phyloP scores from a whole-genome alignment of 768 basidiomycete genomes.

The Lyophyllum shimeji region DNA sequence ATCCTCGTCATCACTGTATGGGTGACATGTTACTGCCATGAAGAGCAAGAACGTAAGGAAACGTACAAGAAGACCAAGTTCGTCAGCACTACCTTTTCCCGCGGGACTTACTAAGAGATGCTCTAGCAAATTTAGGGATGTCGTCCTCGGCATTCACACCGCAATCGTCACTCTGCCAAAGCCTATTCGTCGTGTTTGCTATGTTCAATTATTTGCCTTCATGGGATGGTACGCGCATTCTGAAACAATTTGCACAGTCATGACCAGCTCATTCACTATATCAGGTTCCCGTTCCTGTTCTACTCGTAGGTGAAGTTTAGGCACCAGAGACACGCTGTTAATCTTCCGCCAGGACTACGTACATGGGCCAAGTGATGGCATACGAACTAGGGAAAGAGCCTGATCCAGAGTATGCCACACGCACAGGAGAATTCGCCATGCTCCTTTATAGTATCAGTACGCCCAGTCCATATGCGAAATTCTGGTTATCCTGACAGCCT shows the following conservation, averaged over 20 bases:
- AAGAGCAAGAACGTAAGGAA: slow-evolving; percentile 69
- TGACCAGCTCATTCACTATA: background rate
- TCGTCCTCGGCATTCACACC: slow-evolving; percentile 74
- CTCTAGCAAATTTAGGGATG: slow-evolving; percentile 61
- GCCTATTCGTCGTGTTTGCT: slow-evolving; percentile 86
- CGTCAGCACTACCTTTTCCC: slow-evolving; percentile 6
- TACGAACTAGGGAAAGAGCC: slow-evolving; percentile 72
- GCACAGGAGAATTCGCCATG: slow-evolving; percentile 87
- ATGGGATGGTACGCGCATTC: slow-evolving; percentile 79
- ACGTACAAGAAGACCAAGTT: slow-evolving; percentile 38
- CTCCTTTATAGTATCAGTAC: slow-evolving; percentile 86
- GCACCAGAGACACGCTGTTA: background rate
- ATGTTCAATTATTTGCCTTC: slow-evolving; percentile 92
- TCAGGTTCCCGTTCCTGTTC: slow-evolving; percentile 93
- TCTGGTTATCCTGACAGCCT: slow-evolving; percentile 11
- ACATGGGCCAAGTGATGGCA: slow-evolving; percentile 93
- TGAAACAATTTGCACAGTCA: background rate
- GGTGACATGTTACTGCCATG: slow-evolving; percentile 85
- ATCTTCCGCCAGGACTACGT: slow-evolving; percentile 67
- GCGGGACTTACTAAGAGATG: background rate
- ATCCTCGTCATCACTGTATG: slow-evolving; percentile 80
- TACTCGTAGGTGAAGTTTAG: slow-evolving; percentile 59
- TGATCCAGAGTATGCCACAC: slow-evolving; percentile 78
- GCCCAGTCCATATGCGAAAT: slow-evolving; percentile 18
- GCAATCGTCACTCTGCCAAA: slow-evolving; percentile 77